Evolutionary conservation across 2,329 filamentous ascomycete species (phyloP).

Genomic region (Aspergillus sp.): DNA sequence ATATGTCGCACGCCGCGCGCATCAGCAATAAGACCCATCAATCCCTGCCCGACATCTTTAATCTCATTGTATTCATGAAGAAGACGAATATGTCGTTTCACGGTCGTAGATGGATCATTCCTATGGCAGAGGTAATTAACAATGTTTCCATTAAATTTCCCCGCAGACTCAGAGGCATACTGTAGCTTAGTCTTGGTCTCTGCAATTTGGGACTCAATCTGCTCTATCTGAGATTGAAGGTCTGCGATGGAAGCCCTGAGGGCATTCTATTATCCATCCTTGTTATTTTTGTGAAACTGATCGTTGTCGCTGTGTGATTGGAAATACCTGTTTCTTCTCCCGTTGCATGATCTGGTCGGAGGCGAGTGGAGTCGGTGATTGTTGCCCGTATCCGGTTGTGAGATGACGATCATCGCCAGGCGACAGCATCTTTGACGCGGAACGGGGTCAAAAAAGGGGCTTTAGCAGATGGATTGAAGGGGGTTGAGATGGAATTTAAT

Average conservation of each 20-base stretch:
- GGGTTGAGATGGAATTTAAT: too few species aligned
- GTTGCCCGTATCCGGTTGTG: too few species aligned
- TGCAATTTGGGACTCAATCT: conserved; percentile 29
- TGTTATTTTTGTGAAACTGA: not conserved
- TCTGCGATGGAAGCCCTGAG: conserved; percentile 23
- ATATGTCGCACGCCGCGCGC: conserved; percentile 52
- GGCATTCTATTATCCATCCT: conserved; percentile 8
- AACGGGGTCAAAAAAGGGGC: too few species aligned
- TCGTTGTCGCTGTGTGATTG: not conserved
- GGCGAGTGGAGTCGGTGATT: conserved; percentile 1
- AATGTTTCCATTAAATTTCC: not conserved
- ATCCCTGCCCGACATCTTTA: conserved; percentile 61
- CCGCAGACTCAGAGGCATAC: conserved; percentile 16
- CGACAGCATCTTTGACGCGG: too few species aligned
- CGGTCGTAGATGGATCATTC: conserved; percentile 47
- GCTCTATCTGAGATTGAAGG: conserved; percentile 45
- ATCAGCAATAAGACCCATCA: conserved; percentile 65
- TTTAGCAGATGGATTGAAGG: too few species aligned
- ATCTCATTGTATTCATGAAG: conserved; percentile 69
- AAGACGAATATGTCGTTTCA: conserved; percentile 59
- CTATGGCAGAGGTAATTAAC: conserved; percentile 4
- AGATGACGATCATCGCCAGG: too few species aligned
- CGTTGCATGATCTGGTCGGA: conserved; percentile 9
- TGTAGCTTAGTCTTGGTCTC: conserved; percentile 31
- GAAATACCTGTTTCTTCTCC: conserved; percentile 23